phyloP scores from a whole-genome alignment of 305 asterid genomes.

The Striga hermonthica region DNA sequence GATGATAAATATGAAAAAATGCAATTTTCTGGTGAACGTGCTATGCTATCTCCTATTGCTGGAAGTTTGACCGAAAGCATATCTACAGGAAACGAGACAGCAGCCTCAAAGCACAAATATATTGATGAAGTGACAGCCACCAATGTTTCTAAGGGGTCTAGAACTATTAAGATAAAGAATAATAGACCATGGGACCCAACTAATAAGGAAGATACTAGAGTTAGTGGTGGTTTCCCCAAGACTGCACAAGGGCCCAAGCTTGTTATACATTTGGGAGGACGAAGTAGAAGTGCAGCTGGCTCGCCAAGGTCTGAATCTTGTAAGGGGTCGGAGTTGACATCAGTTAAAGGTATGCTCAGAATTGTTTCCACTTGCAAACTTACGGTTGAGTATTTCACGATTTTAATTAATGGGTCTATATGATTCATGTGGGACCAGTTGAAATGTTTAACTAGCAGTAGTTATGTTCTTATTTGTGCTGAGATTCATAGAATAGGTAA shows the following conservation, averaged over 20 bases:
- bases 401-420: neutral
- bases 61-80: slow-evolving; percentile 52
- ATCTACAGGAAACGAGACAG: slow-evolving; percentile 45
- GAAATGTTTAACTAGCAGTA: slow-evolving; percentile 5
- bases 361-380: slow-evolving; percentile 22
- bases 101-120: slow-evolving; percentile 46
- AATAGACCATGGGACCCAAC: slow-evolving; percentile 42
- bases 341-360: slow-evolving; percentile 56
- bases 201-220: slow-evolving; percentile 50
- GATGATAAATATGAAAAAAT: slow-evolving; percentile 39
- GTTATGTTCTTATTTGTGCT: slow-evolving; percentile 6
- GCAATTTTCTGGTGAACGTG: slow-evolving; percentile 49
- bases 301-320: slow-evolving; percentile 62
- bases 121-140: slow-evolving; percentile 51
- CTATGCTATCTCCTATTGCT: slow-evolving; percentile 49
- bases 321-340: slow-evolving; percentile 48
- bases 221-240: slow-evolving; percentile 44
- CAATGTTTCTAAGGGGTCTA: slow-evolving; percentile 46
- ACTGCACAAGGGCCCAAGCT: slow-evolving; percentile 68
- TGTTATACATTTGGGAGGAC: slow-evolving; percentile 82
- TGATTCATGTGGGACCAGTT: neutral
- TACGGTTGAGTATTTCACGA: neutral
- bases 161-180: slow-evolving; percentile 67
- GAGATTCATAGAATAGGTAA: slow-evolving; percentile 15
- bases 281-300: slow-evolving; percentile 50